Percentiles rank a stretch among this genome's conserved stretches.
phyloP scores from a whole-genome alignment of 495 filamentous ascomycete species.

The Lindgomyces ingoldianus region DNA sequence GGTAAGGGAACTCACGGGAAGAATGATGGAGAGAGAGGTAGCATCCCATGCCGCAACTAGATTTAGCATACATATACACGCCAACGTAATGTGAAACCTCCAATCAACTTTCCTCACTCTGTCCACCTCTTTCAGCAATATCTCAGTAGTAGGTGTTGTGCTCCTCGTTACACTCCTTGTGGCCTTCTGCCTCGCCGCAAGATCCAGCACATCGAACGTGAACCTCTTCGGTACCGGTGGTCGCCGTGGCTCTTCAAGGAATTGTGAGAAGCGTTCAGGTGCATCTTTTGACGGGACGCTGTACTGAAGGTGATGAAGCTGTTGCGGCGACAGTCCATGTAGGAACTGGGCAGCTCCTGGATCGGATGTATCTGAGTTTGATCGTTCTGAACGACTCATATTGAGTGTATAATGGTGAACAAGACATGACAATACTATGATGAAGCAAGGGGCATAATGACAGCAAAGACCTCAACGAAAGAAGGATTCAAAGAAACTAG shows the following conservation, averaged over 20 bases:
- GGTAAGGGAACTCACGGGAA: slow-evolving; percentile 55
- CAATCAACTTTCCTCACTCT: slow-evolving; percentile 13
- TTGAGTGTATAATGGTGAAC: neutral
- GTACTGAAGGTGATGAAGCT: slow-evolving; percentile 20
- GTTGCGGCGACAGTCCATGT: slow-evolving; percentile 4
- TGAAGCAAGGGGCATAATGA: neutral
- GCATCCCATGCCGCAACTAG: slow-evolving; percentile 72
- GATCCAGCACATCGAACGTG: slow-evolving; percentile 20
- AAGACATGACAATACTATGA: neutral
- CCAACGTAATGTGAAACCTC: slow-evolving; percentile 21
- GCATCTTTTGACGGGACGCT: slow-evolving; percentile 5
- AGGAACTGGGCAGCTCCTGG: slow-evolving; percentile 21
- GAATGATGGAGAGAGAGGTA: slow-evolving; percentile 67
- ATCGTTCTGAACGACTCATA: neutral
- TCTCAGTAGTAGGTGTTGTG: neutral
- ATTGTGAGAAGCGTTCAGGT: slow-evolving; percentile 25
- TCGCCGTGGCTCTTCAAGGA: slow-evolving; percentile 22
- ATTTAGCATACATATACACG: slow-evolving; percentile 61
- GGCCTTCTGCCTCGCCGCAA: neutral
- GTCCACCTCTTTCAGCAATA: slow-evolving; percentile 10
- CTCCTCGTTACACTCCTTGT: slow-evolving; percentile 3
- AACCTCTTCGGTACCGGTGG: slow-evolving; percentile 29
- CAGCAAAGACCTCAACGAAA: neutral
- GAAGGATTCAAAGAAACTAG: neutral
- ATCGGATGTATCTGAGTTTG: slow-evolving; percentile 1